Percentiles rank a stretch among this genome's conserved stretches.
Conservation (phyloP, 768 basidiomycete genomes). For the Tulasnella sp. region DNA sequence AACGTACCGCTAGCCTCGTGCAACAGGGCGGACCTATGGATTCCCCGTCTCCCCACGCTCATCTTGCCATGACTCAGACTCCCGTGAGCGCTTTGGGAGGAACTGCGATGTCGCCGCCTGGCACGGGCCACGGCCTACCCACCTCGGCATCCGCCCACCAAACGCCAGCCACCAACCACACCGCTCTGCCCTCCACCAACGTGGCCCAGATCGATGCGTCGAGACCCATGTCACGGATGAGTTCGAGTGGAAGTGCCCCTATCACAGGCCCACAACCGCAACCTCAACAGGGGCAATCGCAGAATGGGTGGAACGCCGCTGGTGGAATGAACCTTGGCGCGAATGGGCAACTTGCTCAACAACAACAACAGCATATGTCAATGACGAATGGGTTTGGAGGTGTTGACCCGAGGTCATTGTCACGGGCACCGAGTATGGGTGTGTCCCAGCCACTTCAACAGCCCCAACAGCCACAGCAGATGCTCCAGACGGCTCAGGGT, state of each 20-base stretch:
- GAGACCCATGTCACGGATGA: slow-evolving; percentile 13
- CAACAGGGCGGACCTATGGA: background rate
- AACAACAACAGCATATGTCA: slow-evolving; percentile 11
- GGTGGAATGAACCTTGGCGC: no score
- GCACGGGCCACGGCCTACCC: background rate
- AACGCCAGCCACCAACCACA: background rate
- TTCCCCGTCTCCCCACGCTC: background rate
- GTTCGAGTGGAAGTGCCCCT: background rate
- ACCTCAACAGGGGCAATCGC: slow-evolving; percentile 16
- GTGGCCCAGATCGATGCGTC: background rate
- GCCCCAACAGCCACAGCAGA: slow-evolving; percentile 19
- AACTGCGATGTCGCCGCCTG: slow-evolving; percentile 9
- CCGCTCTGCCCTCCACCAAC: background rate
- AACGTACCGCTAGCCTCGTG: slow-evolving; percentile 4
- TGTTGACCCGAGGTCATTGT: slow-evolving; percentile 1
- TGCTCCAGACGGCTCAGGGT: background rate
- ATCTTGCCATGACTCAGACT: slow-evolving; percentile 6
- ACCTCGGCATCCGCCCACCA: background rate
- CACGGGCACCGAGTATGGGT: background rate
- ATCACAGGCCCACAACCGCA: slow-evolving; percentile 2
- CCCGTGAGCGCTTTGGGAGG: background rate
- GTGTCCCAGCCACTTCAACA: slow-evolving; percentile 13
- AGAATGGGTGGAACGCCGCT: slow-evolving; percentile 16
- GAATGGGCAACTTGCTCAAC: slow-evolving; percentile 7
- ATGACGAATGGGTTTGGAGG: background rate